Evolutionary conservation across 2,329 filamentous ascomycete species (phyloP).

Genomic region (Waltergamsia citrina): DNA sequence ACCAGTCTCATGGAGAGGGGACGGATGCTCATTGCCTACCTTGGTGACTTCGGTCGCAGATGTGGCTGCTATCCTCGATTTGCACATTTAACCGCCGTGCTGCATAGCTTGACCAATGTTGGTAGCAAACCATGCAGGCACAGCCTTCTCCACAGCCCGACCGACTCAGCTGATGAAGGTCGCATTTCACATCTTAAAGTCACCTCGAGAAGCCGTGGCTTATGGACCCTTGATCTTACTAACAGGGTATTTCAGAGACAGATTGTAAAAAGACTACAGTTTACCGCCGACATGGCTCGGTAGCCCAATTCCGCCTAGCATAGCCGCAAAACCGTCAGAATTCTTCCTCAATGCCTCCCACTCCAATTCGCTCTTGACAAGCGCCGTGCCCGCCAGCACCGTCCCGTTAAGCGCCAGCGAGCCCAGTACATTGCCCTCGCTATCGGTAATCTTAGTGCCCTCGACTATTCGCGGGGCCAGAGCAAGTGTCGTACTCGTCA

Average conservation of each 20-base stretch:
- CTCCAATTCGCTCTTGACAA: constrained; percentile 50
- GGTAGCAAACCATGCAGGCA: neutral
- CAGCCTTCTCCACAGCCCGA: neutral
- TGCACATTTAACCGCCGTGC: no score
- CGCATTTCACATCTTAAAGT: no score
- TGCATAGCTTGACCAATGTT: neutral
- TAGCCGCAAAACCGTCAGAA: constrained; percentile 9
- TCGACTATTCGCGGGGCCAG: constrained; percentile 46
- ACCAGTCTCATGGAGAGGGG: no score
- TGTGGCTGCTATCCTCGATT: no score
- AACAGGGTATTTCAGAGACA: no score
- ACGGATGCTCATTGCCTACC: no score
- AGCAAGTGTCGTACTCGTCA: constrained; percentile 44
- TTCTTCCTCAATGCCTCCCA: constrained; percentile 43
- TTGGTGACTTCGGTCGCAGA: no score
- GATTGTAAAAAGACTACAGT: no score
- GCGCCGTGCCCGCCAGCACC: constrained; percentile 51
- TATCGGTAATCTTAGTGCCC: constrained; percentile 24
- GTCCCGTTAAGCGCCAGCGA: constrained; percentile 49
- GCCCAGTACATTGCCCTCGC: constrained; percentile 25
- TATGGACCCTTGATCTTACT: no score
- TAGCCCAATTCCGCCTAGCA: constrained; percentile 20
- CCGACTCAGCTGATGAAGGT: neutral
- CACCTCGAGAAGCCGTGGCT: no score
- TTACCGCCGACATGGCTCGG: constrained; percentile 7